phyloP scores from a whole-genome alignment of 2,329 filamentous ascomycete genomes.

The Fusarium sp. region DNA sequence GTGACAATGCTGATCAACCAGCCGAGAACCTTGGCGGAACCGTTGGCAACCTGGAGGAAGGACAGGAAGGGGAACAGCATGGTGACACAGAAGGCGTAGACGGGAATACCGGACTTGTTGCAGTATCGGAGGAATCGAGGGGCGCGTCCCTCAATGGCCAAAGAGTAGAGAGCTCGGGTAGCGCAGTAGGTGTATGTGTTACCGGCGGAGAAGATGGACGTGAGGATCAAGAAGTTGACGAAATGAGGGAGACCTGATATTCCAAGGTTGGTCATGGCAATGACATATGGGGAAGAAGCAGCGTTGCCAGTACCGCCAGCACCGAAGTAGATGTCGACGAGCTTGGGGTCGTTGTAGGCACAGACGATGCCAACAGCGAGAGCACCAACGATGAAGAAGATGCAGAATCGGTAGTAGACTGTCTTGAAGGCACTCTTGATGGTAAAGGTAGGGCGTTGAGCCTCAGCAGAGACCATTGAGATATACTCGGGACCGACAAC shows the following conservation, averaged over 20 bases:
- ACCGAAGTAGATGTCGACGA: conserved; percentile 61
- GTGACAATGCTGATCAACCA: conserved; percentile 67
- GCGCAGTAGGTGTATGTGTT: conserved; percentile 57
- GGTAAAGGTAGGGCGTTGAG: conserved; percentile 65
- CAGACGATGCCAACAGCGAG: conserved; percentile 69
- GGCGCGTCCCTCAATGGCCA: conserved; percentile 60
- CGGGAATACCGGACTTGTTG: conserved; percentile 68
- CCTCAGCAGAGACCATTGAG: conserved; percentile 71
- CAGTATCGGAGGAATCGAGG: conserved; percentile 65
- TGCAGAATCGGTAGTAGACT: conserved; percentile 62
- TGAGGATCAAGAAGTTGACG: conserved; percentile 62
- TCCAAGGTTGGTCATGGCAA: conserved; percentile 61
- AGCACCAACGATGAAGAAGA: conserved; percentile 48
- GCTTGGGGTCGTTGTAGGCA: conserved; percentile 65
- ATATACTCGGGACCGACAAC: conserved; percentile 72
- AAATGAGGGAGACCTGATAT: conserved; percentile 63
- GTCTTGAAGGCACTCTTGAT: conserved; percentile 63
- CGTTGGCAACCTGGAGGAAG: conserved; percentile 60
- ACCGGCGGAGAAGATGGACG: conserved; percentile 48
- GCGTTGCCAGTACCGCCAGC: conserved; percentile 53
- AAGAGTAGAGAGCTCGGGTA: conserved; percentile 59
- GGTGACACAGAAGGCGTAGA: conserved; percentile 64
- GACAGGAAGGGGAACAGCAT: conserved; percentile 63
- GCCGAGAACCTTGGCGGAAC: conserved; percentile 59
- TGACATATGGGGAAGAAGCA: conserved; percentile 57